Percentiles rank a stretch among this genome's conserved stretches.
phyloP scores from a whole-genome alignment of 2,329 filamentous ascomycete species.

The Sporothrix brasiliensis region DNA sequence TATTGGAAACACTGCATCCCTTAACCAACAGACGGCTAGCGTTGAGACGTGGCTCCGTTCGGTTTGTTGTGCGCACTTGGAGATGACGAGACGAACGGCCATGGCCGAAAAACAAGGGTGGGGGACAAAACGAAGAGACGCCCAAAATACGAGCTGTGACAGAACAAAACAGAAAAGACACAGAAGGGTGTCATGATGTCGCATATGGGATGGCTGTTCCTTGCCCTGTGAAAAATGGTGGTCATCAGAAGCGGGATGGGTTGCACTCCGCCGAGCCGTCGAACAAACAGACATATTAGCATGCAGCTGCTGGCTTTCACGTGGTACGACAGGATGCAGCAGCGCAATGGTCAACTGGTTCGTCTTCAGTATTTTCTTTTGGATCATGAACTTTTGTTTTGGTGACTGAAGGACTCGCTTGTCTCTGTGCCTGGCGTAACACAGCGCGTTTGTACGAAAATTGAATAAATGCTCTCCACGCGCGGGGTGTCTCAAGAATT shows the following conservation, averaged over 20 bases:
- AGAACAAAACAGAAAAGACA: neutral
- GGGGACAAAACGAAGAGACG: neutral
- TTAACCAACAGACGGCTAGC: neutral
- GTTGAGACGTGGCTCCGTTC: neutral
- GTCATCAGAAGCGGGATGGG: constrained; percentile 5
- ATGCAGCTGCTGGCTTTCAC: constrained; percentile 25
- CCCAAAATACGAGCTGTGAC: neutral
- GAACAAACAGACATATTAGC: constrained; percentile 8
- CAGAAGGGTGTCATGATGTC: neutral
- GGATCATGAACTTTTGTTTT: constrained; percentile 9
- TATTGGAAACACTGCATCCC: neutral
- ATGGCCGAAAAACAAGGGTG: neutral
- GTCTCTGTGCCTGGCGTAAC: neutral
- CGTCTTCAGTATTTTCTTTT: constrained; percentile 1
- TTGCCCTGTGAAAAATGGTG: neutral
- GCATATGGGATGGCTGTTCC: neutral
- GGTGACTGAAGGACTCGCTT: no score
- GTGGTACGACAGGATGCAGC: constrained; percentile 20
- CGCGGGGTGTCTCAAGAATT: neutral
- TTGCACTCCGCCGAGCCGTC: constrained; percentile 1
- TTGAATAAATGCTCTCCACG: neutral
- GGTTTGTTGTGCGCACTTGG: neutral
- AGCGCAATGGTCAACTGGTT: neutral
- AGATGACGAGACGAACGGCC: neutral
- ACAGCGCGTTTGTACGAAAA: neutral